Base-by-base conservation (phyloP, 805 yeast genomes). In the Zygosaccharomyces bisporus region DNA sequence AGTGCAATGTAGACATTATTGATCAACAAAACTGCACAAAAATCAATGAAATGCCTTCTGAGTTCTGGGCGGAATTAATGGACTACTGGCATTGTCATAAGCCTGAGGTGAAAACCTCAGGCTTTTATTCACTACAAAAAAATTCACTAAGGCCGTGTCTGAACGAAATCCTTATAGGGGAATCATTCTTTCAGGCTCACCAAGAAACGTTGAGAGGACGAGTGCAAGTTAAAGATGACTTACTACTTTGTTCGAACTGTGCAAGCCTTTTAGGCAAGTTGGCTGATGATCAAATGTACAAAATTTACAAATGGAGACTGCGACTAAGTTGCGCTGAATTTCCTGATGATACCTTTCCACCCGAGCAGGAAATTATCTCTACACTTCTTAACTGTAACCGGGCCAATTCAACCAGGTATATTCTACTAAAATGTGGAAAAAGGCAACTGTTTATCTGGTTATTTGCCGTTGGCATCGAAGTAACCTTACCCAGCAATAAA, bases 51-150 rank as follows among this genome's bases (percentile, higher is more conserved):
- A 77, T 91, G 81, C 99, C 99, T 0, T 84, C 95, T 1, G 97
- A 89, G 57, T 70, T 79, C 39, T 91, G 99, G 99, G 79, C 83
- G 10, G 99, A 91, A 60, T 69, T 93, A 75, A 84, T 91, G 95
- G 98, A 91, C 46, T 85, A 84, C 52, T 91, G 99, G 99, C 97
- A 91, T 61, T 91, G 99, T 60, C 97, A 91, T 58, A 84, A 83
- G 55, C 95, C 95, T 0, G 61, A 65, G 33, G 47, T 46, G 8
- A 41, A 25, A 13, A 7, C 18, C 23, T 21, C 46, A 6, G 16
- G 13, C 6, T 25, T 20, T 13, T 50, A 49, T 25, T 44, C 49
- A 1, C 36, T 41, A 6, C 52, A 46, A 10, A 56, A 55, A 37
- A 53, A 53, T 30, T 51, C 51, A 3, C 41, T 65, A 17, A 43